Evolutionary conservation across 1,284 basidiomycete genomes (phyloP), one percentile per base, ranked within the genome.

Genomic region (Entoloma clypeatum): DNA sequence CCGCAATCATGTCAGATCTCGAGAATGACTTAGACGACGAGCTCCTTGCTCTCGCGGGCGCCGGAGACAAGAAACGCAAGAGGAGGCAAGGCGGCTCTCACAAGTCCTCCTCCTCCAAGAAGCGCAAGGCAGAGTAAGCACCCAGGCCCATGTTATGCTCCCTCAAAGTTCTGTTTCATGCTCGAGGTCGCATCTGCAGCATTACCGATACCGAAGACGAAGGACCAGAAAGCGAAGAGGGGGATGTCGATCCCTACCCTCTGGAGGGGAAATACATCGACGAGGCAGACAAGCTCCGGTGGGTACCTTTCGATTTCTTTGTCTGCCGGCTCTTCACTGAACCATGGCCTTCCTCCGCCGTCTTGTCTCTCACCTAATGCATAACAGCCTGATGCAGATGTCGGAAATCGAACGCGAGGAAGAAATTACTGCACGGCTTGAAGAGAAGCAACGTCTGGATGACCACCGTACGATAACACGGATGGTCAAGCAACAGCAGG

Each of bases 241-340:
- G 74, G 37, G 62, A 62, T 10, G 56, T 54, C n/a, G 87, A 90
- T 52, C 84, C 83, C 4, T 97, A 92, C 59, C 93, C 92, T 0
- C 67, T 95, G 14, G 93, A 96, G 54, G 91, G 90, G 33, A 91
- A 92, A 62, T 97, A 90, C 60, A 77, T 79, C 44, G 80, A 92
- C 55, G 88, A 91, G 53, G 74, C 69, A 3, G 94, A 97, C 61
- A 79, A 86, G 56, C 77, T 86, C 51, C 66, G 73, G 89, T 92
- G 64, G 67, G 83, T 64, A 58, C 36, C 38, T 45, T 32, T 17
- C 33, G 43, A 54, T 46, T 41, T 41, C 52, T 45, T 46, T 49
- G 51, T 55, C 49, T 58, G n/a, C n/a, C n/a, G n/a, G n/a, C n/a
- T n/a, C n/a, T n/a, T n/a, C n/a, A n/a, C n/a, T n/a, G n/a, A n/a